A percentile compares a stretch with the other conserved stretches of the same genome.
Conservation (phyloP, 768 basidiomycete genomes). For the Dentipellis sp. region DNA sequence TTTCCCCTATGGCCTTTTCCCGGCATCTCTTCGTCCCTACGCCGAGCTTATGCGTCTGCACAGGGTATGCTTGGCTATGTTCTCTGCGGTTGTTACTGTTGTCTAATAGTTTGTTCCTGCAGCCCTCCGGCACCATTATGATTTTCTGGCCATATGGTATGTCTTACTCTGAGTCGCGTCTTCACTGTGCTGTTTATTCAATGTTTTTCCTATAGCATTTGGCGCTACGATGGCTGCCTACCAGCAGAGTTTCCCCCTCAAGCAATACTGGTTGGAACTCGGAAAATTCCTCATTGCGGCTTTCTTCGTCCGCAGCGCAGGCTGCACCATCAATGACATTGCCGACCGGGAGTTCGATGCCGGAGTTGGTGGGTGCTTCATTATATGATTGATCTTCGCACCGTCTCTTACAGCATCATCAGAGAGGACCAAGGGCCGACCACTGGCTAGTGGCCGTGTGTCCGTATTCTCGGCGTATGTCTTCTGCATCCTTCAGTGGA, state of each 20-base stretch:
- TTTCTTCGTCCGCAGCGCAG: neutral
- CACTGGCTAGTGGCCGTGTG: neutral
- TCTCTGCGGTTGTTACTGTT: neutral
- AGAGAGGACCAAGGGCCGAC: neutral
- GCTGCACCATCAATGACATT: slow-evolving; percentile 1
- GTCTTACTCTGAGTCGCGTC: too few species aligned
- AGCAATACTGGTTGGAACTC: neutral
- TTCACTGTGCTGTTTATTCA: too few species aligned
- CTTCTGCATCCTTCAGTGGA: neutral
- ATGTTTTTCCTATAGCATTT: neutral
- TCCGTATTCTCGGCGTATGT: neutral
- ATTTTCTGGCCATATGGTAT: slow-evolving; percentile 2
- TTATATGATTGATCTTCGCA: neutral
- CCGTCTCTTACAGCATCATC: neutral
- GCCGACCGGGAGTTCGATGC: slow-evolving; percentile 1
- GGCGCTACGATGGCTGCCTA: neutral
- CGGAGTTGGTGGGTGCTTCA: neutral
- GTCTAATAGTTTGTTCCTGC: neutral
- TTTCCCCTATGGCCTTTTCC: neutral
- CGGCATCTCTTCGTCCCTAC: neutral
- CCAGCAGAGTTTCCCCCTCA: neutral
- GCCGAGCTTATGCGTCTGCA: neutral
- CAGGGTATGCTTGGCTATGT: neutral
- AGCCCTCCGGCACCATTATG: neutral
- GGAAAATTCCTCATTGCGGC: neutral